Base-by-base conservation (phyloP, 768 basidiomycete species). In the Boletus bicolor region DNA sequence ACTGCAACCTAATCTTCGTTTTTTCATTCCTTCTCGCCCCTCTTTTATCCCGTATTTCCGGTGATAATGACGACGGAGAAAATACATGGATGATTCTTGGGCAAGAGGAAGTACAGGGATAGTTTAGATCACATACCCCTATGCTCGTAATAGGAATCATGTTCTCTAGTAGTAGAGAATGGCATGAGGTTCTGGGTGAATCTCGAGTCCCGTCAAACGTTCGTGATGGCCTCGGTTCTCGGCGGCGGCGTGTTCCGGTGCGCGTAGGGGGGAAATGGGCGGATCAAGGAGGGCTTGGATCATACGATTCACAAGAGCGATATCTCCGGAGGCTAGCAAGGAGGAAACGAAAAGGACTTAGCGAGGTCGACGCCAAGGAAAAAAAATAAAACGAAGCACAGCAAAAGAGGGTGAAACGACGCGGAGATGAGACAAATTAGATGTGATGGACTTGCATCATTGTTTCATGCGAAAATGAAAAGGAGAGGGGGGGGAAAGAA, bases 311-410 rank as follows among this genome's bases (percentile, higher is more conserved):
- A 75, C 35, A 66, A 69, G 49, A 81, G 65, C 26, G 77, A 75
- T 44, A 78, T 67, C 61, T 81, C 79, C 36, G 79, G 75, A 44
- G 78, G 66, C 80, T 81, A 39, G 6, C 36, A 43, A 17, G 17
- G 26, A 28, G 15, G 28, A 2, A 41, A 19, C 6, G n/a, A 30
- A 42, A 38, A 19, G 17, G 6, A 26, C n/a, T 21, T 19, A 26
- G 37, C 57, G 35, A 30, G 38, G 28, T 44, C 10, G 28, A 28
- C 32, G 39, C 48, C 45, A 49, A 51, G 43, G 11, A 1, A 30
- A 17, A 24, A 11, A 15, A n/a, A 30, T 34, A 19, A 7, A 28
- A 34, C 5, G 28, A 28, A 28, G 28, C 28, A 28, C 28, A 28
- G 28, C 28, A 28, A 28, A 28, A 28, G 6, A 28, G 6, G 28